A percentile compares a stretch with the other conserved stretches of the same genome.
Conservation (phyloP, 176 grass and related monocot species). For the Neostapfia colusana region DNA sequence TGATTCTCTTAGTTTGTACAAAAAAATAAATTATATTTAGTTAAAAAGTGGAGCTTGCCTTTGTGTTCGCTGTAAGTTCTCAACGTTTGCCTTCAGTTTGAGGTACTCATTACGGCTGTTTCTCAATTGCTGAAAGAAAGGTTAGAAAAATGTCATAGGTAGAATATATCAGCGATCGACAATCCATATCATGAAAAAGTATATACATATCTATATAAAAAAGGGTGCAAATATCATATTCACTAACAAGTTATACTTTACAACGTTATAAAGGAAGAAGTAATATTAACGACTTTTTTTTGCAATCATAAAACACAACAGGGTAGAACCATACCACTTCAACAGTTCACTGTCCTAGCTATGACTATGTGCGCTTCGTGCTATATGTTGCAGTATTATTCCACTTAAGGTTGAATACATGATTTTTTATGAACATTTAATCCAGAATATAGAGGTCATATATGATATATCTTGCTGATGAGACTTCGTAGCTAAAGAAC, state of each 20-base stretch:
- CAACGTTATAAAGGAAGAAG: too few species aligned
- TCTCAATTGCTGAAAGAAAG: slow-evolving; percentile 49
- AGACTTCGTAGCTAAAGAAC: neutral
- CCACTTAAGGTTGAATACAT: neutral
- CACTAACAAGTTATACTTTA: neutral
- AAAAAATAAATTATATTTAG: neutral
- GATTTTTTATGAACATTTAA: neutral
- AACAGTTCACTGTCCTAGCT: neutral
- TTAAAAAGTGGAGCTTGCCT: slow-evolving; percentile 36
- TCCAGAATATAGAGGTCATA: neutral
- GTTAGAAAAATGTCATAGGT: slow-evolving; percentile 13
- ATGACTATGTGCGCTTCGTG: neutral
- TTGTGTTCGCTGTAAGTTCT: slow-evolving; percentile 68
- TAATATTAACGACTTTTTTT: neutral
- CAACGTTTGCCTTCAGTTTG: slow-evolving; percentile 64
- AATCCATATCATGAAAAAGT: neutral
- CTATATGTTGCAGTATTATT: neutral
- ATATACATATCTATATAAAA: too few species aligned
- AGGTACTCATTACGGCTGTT: slow-evolving; percentile 69
- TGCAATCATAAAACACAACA: neutral
- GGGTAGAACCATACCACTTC: too few species aligned
- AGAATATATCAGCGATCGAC: neutral
- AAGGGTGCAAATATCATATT: neutral
- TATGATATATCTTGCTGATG: neutral
- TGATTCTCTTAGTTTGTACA: neutral